Base-by-base conservation (phyloP, 208 protist species). In the Trypanosoma congolense region DNA sequence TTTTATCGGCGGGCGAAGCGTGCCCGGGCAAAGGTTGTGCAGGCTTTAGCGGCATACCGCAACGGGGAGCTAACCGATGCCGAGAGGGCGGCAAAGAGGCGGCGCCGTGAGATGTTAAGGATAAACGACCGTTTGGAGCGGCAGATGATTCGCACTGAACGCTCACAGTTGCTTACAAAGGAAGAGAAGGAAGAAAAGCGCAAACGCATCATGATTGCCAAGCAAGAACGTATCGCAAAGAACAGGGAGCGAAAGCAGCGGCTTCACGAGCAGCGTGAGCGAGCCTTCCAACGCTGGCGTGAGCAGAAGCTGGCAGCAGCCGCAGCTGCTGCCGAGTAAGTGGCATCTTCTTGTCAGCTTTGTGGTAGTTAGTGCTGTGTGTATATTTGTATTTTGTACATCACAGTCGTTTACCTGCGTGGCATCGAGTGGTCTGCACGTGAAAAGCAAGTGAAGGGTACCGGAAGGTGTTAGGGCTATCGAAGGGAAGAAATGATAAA, bases 221-320 rank as follows among this genome's bases (percentile, higher is more conserved):
- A 94, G 65, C 83, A 94, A 58, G 76, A 89, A 45, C 83, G 87
- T 51, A 91, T 94, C 59, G 80, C 79, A 30, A 87, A 87, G 66
- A 94, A 94, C 60, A 74, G 78, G 25, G 81, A 89, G 50, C 71
- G 87, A 41, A 89, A 91, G 70, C 75, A 76, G 26, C 77, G 73
- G 16, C 65, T 94, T 2, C 82, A 90, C 58, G 75, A 87, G 41
- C 52, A 65, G 1, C 80, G 83, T 4, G 64, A 84, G 58, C 70
- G 61, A 52, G 83, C 87, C 8, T 94, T 94, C 47, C 77, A 88
- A 25, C 66, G 76, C 26, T 94, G 87, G 87, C 73, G 87, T 14
- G 59, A 88, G 45, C 48, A 75, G 55, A 94, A 94, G 62, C 61
- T 94, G 30, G 66, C 74, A 22, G 53, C 42, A 9, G 76, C 78